Percentiles rank a stretch among this genome's conserved stretches.
phyloP scores from a whole-genome alignment of 805 yeast genomes.

The Yarrowia divulgata region DNA sequence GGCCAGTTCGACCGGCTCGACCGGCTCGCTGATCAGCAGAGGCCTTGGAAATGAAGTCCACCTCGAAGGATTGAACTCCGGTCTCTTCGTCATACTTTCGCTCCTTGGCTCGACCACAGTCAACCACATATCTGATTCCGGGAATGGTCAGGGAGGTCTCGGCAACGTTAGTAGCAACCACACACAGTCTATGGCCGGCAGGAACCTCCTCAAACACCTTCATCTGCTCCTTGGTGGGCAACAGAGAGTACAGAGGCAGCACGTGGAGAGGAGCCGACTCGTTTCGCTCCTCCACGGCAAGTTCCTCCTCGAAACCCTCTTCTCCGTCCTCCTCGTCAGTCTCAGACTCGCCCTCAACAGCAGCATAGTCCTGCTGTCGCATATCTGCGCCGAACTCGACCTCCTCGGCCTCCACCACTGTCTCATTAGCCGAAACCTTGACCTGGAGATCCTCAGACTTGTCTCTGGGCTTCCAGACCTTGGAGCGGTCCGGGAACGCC shows the following conservation, averaged over 20 bases:
- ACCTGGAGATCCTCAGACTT: constrained; percentile 52
- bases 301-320: constrained; percentile 60
- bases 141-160: constrained; percentile 98
- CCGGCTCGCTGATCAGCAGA: constrained; percentile 95
- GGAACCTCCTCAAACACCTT: constrained; percentile 90
- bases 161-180: constrained; percentile 96
- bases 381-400: constrained; percentile 60
- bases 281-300: constrained; percentile 68
- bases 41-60: constrained; percentile 93
- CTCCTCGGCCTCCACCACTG: constrained; percentile 85
- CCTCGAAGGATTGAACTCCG: constrained; percentile 90
- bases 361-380: constrained; percentile 51
- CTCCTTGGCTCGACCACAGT: constrained; percentile 93
- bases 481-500: constrained; percentile 64
- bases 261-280: constrained; percentile 86
- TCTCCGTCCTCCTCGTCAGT: constrained; percentile 58
- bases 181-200: constrained; percentile 81
- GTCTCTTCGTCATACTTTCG: constrained; percentile 79
- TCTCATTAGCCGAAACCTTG: constrained; percentile 62
- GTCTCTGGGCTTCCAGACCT: constrained; percentile 46
- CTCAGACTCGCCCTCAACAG: constrained; percentile 52
- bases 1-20: constrained; percentile 98
- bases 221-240: constrained; percentile 96
- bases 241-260: constrained; percentile 86
- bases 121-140: constrained; percentile 91